Conservation (phyloP, 2,329 filamentous ascomycete species). For the Aspergillus calidoustus region DNA sequence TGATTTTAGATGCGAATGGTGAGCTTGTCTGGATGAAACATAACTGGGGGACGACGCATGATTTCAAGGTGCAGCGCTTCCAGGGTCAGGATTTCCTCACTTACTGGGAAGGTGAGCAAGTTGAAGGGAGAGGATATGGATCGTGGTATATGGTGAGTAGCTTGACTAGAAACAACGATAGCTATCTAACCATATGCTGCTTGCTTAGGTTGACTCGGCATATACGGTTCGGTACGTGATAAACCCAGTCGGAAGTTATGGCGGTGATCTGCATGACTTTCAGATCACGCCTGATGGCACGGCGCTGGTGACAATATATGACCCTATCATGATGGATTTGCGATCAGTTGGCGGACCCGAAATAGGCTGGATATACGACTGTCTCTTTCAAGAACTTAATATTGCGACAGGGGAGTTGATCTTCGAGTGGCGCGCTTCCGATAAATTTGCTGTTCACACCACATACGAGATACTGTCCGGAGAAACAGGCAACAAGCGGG, state of each 20-base stretch:
- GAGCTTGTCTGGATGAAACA: slow-evolving; percentile 34
- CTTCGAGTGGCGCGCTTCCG: slow-evolving; percentile 43
- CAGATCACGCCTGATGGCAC: slow-evolving; percentile 36
- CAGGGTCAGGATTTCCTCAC: slow-evolving; percentile 30
- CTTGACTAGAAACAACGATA: background rate
- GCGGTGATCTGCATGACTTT: slow-evolving; percentile 42
- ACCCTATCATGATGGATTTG: slow-evolving; percentile 35
- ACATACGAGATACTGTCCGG: slow-evolving; percentile 22
- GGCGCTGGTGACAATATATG: slow-evolving; percentile 36
- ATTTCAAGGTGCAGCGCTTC: slow-evolving; percentile 34
- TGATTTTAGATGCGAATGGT: slow-evolving; percentile 34
- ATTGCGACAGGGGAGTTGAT: slow-evolving; percentile 39
- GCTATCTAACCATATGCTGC: background rate
- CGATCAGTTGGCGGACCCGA: slow-evolving; percentile 31
- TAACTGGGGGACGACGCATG: slow-evolving; percentile 30
- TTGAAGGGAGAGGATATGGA: slow-evolving; percentile 26
- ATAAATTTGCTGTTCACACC: slow-evolving; percentile 34
- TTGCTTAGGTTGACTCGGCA: slow-evolving; percentile 29
- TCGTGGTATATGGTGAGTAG: slow-evolving; percentile 33
- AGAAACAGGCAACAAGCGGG: slow-evolving; percentile 16
- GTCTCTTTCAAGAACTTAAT: slow-evolving; percentile 40
- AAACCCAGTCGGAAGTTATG: slow-evolving; percentile 25
- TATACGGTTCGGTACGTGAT: slow-evolving; percentile 30
- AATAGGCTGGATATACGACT: slow-evolving; percentile 39
- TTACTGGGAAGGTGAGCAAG: slow-evolving; percentile 32